Base-by-base conservation (phyloP, 1,284 basidiomycete species). In the Boletus mariae region DNA sequence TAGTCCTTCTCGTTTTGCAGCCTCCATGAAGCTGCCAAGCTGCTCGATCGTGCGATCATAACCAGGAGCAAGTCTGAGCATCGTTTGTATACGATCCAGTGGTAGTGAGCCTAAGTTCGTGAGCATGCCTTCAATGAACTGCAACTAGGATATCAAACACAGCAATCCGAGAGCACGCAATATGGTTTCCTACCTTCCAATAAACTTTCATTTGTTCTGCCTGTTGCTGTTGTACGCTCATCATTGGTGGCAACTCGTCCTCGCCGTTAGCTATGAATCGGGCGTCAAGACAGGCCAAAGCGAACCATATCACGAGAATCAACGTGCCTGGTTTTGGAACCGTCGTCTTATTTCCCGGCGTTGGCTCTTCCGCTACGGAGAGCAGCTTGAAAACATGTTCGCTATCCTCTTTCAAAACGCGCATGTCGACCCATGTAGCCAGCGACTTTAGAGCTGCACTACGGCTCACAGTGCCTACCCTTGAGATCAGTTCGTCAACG, bases 91-190 rank as follows among this genome's bases (percentile, higher is more conserved):
- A 12, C 87, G 80, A 53, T 89, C 84, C 37, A 90, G 62, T 3
- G 85, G 78, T 25, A 93, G 75, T 1, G 82, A 70, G 7, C 88
- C 88, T 42, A 95, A 74, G 65, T 92, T 94, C 51, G 82, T 90
- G 52, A 94, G 82, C 84, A 92, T 90, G 32, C 90, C 90, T 69
- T 90, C 84, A 56, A 91, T 85, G 68, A 86, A 90, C 85, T 88
- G 56, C n/a, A 43, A 45, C 13, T 28, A 2, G 43, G 29, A 41
- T 42, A 47, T 61, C 49, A 63, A 51, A 49, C 13, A 35, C 41
- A 29, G 31, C 15, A 10, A 37, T 5, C 4, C 12, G 37, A 4
- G 15, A 23, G 23, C 43, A 34, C 4, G 11, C 3, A 25, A 15
- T 2, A 13, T 1, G n/a, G 13, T 11, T n/a, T 32, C 74, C 34